These are phyloP conservation scores for Aquilaria yunnanensis DNA, from an alignment of 345 rosid genomes.

Conservation along the genomic window DNA sequence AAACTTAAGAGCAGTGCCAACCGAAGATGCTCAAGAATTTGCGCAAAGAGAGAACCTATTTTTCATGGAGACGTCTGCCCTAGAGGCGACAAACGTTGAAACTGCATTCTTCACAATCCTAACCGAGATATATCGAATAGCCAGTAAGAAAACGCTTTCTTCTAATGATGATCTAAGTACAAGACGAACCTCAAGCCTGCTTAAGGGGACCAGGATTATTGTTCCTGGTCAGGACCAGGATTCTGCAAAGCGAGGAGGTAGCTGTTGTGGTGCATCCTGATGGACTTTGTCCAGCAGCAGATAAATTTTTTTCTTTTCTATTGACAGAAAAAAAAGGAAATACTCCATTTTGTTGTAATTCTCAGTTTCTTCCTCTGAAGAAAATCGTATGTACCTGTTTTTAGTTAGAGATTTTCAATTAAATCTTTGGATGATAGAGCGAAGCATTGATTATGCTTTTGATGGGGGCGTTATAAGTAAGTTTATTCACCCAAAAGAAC, in stretches of 20 bases:
- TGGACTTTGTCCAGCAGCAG: background rate
- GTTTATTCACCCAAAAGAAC: too few species aligned
- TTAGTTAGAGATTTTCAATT: too few species aligned
- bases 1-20: constrained; percentile 57
- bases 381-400: too few species aligned
- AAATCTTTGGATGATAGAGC: too few species aligned
- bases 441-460: too few species aligned
- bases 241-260: constrained; percentile 26
- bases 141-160: constrained; percentile 59
- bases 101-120: constrained; percentile 53
- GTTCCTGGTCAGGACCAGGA: constrained; percentile 45
- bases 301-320: too few species aligned
- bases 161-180: constrained; percentile 30
- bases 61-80: constrained; percentile 77
- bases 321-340: too few species aligned
- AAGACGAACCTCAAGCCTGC: constrained; percentile 32
- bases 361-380: too few species aligned
- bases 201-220: constrained; percentile 55
- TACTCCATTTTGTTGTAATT: too few species aligned
- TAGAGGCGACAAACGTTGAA: constrained; percentile 62
- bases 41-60: constrained; percentile 69
- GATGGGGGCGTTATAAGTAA: too few species aligned
- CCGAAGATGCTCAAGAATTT: constrained; percentile 59
- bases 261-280: constrained; percentile 36
- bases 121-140: constrained; percentile 55